Conservation (phyloP, 192 early-diverging fungal genomes). For the Podila verticillata region DNA sequence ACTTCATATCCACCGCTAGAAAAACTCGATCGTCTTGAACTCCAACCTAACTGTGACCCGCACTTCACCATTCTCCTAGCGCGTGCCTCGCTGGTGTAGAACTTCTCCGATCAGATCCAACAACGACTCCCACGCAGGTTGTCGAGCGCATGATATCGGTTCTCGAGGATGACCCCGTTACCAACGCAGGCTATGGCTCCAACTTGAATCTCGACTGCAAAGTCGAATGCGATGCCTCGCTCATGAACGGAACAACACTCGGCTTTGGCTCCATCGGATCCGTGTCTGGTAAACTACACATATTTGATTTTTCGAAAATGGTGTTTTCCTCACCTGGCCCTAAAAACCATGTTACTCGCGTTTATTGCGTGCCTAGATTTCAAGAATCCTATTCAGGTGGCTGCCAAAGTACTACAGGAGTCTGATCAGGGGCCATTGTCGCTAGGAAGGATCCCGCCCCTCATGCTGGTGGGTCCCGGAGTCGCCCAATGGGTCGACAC, state of each 20-base stretch:
- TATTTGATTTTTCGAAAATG: not conserved
- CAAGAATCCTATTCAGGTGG: constrained; percentile 72
- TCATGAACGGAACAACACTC: constrained; percentile 74
- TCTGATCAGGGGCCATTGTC: constrained; percentile 55
- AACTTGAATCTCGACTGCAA: constrained; percentile 78
- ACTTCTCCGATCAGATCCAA: constrained; percentile 20
- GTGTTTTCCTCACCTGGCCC: not conserved
- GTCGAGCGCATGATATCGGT: constrained; percentile 48
- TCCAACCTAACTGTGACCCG: not conserved
- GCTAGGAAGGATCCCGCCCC: constrained; percentile 57
- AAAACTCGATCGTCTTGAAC: not conserved
- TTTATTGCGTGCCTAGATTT: constrained; percentile 51
- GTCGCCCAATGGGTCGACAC: constrained; percentile 30
- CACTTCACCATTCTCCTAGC: constrained; percentile 18
- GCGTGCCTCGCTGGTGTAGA: constrained; percentile 50
- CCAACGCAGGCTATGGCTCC: constrained; percentile 71
- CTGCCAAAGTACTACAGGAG: constrained; percentile 60
- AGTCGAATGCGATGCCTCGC: constrained; percentile 89
- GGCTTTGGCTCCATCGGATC: constrained; percentile 85
- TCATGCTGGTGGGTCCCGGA: constrained; percentile 43
- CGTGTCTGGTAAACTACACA: constrained; percentile 55
- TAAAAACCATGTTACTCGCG: not conserved
- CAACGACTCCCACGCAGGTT: constrained; percentile 22
- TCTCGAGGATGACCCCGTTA: constrained; percentile 56
- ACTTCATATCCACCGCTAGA: not conserved